phyloP scores from a whole-genome alignment of 768 basidiomycete genomes.

The Lactarius deliciosus region DNA sequence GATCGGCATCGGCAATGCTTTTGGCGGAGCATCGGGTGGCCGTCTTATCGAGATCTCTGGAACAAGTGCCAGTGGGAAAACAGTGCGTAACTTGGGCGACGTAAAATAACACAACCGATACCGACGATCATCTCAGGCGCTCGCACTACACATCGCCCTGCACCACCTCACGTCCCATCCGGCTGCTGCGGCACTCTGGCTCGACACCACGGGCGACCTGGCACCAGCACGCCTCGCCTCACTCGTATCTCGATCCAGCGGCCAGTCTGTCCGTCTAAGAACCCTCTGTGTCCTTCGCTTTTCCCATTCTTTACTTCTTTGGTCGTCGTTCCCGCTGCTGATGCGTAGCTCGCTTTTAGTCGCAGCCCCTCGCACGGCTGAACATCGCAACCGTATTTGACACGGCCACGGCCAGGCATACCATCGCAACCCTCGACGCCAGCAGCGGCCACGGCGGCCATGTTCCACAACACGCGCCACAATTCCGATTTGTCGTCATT shows the following conservation, averaged over 20 bases:
- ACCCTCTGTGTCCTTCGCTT: background rate
- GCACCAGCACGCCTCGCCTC: conserved; percentile 48
- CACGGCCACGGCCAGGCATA: conserved; percentile 7
- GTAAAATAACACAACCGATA: conserved; percentile 7
- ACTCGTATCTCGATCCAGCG: conserved; percentile 33
- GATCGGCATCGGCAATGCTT: conserved; percentile 45
- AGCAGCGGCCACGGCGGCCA: background rate
- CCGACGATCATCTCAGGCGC: conserved; percentile 42
- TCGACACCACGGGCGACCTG: conserved; percentile 72
- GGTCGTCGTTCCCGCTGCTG: background rate
- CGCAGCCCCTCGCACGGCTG: conserved; percentile 15
- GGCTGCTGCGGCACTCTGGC: conserved; percentile 56
- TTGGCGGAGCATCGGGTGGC: conserved; percentile 40
- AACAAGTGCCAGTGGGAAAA: conserved; percentile 63
- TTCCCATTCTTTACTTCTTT: too few species aligned
- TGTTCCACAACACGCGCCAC: conserved; percentile 3
- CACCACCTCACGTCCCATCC: conserved; percentile 45
- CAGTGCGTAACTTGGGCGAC: conserved; percentile 44
- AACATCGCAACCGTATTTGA: conserved; percentile 21
- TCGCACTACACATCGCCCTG: conserved; percentile 60
- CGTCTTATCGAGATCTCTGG: conserved; percentile 71
- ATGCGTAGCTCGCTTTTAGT: conserved; percentile 3
- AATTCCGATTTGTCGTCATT: conserved; percentile 52
- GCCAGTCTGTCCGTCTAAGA: conserved; percentile 30
- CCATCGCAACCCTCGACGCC: conserved; percentile 19